A percentile compares a stretch with the other conserved stretches of the same genome.
phyloP scores from a whole-genome alignment of 495 filamentous ascomycete genomes.

The Tuber aestivum region DNA sequence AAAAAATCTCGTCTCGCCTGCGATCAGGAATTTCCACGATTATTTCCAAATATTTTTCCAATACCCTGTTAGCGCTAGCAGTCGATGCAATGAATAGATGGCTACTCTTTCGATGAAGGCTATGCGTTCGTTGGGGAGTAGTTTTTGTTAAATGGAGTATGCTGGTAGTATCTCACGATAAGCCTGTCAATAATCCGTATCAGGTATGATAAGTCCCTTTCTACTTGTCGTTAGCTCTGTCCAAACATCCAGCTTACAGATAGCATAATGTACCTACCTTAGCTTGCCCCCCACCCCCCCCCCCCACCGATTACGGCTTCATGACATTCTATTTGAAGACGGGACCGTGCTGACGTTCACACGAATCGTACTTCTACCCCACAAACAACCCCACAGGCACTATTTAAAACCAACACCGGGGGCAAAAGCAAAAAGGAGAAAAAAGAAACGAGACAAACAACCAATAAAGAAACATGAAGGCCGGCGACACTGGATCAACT shows the following conservation, averaged over 20 bases:
- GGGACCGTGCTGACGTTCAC: neutral
- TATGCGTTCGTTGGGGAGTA: neutral
- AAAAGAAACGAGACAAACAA: neutral
- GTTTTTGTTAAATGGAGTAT: neutral
- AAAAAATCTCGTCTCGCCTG: neutral
- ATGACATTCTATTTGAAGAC: neutral
- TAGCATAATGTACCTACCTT: neutral
- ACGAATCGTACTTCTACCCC: neutral
- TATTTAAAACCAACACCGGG: neutral
- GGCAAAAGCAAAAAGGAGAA: neutral
- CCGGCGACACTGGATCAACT: conserved; percentile 4
- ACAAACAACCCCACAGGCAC: neutral
- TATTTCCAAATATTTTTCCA: neutral
- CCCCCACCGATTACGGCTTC: neutral
- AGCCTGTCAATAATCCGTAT: neutral
- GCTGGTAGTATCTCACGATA: neutral
- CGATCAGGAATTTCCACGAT: neutral
- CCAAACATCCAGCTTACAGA: neutral
- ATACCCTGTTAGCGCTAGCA: neutral
- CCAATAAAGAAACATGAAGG: conserved; percentile 11
- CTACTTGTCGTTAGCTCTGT: neutral
- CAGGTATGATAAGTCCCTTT: neutral
- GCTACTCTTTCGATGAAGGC: neutral
- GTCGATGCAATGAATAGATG: neutral
- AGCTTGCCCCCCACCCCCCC: neutral